These are phyloP conservation scores for Vanilla planifolia DNA, from an alignment of 106 monocot genomes.

Conservation along the genomic window DNA sequence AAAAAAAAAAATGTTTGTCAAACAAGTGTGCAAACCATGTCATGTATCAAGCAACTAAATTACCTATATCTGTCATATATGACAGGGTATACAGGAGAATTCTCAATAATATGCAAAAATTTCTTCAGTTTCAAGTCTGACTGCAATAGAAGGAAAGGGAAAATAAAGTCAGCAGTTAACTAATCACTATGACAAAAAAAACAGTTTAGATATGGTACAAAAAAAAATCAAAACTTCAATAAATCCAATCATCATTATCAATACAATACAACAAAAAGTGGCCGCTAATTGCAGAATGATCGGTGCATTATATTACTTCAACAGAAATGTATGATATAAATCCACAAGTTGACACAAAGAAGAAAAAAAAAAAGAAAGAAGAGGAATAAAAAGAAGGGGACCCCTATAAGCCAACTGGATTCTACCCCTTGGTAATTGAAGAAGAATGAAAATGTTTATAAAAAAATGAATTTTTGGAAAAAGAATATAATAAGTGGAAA, in stretches of 20 bases:
- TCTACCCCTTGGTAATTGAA: too few species aligned
- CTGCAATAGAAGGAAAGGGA: slow-evolving; percentile 28
- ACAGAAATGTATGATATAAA: neutral
- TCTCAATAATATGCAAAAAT: slow-evolving; percentile 91
- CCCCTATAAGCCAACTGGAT: too few species aligned
- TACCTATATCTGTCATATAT: slow-evolving; percentile 90
- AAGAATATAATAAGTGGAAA: too few species aligned
- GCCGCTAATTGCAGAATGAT: neutral
- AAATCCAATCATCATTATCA: neutral
- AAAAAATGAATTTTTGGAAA: too few species aligned
- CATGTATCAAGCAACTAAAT: neutral
- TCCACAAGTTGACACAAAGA: too few species aligned
- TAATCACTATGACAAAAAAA: too few species aligned
- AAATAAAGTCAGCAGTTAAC: neutral
- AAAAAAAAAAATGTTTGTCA: neutral
- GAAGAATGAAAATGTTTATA: too few species aligned
- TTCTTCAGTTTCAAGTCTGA: slow-evolving; percentile 90
- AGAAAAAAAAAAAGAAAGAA: too few species aligned
- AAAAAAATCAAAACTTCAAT: neutral
- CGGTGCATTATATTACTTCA: too few species aligned
- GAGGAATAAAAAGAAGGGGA: too few species aligned
- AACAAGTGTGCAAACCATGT: neutral
- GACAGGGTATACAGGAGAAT: slow-evolving; percentile 93
- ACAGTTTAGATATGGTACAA: too few species aligned
- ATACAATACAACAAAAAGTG: neutral